Percentiles rank a stretch among this genome's conserved stretches.
These are phyloP conservation scores for Fraxinus baroniana DNA, from an alignment of 305 asterid genomes.

Conservation along the genomic window DNA sequence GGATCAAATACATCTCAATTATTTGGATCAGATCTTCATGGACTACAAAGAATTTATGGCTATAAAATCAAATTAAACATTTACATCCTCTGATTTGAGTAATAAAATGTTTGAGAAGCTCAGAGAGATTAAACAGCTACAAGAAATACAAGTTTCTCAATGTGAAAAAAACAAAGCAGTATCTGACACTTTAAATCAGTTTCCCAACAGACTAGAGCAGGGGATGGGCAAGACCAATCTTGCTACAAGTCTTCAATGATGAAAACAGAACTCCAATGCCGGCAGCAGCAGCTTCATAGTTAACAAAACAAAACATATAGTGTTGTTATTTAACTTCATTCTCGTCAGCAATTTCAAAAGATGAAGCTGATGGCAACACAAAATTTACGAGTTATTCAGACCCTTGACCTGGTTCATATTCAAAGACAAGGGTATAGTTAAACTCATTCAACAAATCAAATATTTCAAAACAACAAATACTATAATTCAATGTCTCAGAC, in stretches of 20 bases:
- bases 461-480: not conserved
- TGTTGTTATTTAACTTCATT: constrained; percentile 7
- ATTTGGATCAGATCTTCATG: not conserved
- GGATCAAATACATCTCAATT: constrained; percentile 6
- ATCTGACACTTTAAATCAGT: not conserved
- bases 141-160: not conserved
- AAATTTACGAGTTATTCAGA: not conserved
- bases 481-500: not conserved
- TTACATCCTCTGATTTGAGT: not conserved
- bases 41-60: not conserved
- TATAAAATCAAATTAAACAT: not conserved
- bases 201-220: not conserved
- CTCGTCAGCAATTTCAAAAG: not conserved
- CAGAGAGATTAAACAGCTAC: not conserved
- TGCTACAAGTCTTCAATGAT: not conserved
- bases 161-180: not conserved
- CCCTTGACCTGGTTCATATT: not conserved
- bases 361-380: constrained; percentile 12
- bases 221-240: not conserved
- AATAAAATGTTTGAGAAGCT: not conserved
- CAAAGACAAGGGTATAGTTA: not conserved
- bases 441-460: not conserved
- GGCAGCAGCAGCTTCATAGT: not conserved
- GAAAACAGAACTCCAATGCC: not conserved
- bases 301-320: not conserved